Conservation (phyloP, 345 rosid genomes). For the Brassica nigra region DNA sequence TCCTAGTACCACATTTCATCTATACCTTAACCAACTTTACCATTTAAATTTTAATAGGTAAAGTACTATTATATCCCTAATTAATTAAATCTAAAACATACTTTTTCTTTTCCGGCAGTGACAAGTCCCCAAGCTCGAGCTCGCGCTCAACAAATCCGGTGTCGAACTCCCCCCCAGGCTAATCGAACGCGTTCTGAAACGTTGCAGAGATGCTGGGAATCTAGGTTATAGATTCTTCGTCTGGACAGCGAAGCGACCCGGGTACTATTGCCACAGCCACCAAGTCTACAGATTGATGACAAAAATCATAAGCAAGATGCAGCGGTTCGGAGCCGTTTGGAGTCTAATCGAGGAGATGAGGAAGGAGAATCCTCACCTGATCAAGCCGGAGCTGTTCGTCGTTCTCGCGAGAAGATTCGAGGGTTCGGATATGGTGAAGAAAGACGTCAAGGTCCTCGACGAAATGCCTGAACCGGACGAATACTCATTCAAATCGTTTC, state of each 20-base stretch:
- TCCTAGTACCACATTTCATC: too few relatives aligned
- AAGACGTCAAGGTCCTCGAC: constrained; percentile 85
- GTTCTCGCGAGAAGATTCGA: constrained; percentile 76
- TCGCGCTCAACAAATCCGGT: constrained; percentile 78
- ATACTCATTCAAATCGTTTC: too few relatives aligned
- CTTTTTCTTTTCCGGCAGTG: too few relatives aligned
- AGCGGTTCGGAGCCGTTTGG: constrained; percentile 87
- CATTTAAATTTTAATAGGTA: too few relatives aligned
- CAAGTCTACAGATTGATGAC: constrained; percentile 77
- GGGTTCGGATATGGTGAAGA: constrained; percentile 71
- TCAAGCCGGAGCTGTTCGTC: constrained; percentile 69
- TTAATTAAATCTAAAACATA: too few relatives aligned
- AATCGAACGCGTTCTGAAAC: constrained; percentile 77
- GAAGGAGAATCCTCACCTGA: constrained; percentile 64
- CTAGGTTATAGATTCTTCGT: constrained; percentile 76
- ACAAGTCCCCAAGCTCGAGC: constrained; percentile 70
- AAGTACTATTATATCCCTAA: too few relatives aligned
- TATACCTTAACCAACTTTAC: too few relatives aligned
- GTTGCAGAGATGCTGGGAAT: constrained; percentile 91
- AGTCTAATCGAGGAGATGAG: constrained; percentile 86
- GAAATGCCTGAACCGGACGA: constrained; percentile 89
- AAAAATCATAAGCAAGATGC: constrained; percentile 76
- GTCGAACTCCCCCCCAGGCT: constrained; percentile 63
- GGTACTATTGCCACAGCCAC: constrained; percentile 62
- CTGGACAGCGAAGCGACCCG: constrained; percentile 85